Evolutionary conservation across 495 filamentous ascomycete species (phyloP), one percentile per base, ranked within the genome.

Genomic region (Aspergillus biplanus): DNA sequence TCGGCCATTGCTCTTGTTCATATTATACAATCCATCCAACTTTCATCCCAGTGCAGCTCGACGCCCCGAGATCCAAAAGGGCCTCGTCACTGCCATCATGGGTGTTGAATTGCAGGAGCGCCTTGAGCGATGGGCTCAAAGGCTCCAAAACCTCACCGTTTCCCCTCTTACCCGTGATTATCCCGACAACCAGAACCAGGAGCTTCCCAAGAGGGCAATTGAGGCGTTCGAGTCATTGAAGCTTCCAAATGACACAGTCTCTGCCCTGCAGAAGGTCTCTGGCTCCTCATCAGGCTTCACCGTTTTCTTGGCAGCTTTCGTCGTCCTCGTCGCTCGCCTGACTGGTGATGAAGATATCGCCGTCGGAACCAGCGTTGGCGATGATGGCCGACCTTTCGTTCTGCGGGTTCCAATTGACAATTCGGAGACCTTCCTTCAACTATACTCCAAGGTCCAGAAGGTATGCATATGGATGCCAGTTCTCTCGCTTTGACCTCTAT

Each of bases 321-420:
- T 79, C 1, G 69, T 82, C 57, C 68, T 84, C 39, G 80, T 79
- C n/a, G 76, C 74, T 57, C 76, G 82, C 48, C 67, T 84, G 67
- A 82, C 81, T n/a, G 82, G 81, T 35, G 82, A 83, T 62, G 82
- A 84, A 61, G 81, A 84, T 56, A 82, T 84, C 42, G 74, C 79
- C 11, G 69, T 84, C 46, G 81, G 78, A 13, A 83, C 81, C 7
- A 82, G 73, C 54, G 70, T 72, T 9, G 75, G 69, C 34, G 75
- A 77, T 31, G 76, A 78, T 61, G 78, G 80, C 39, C 82, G 79
- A 56, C 80, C 80, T 34, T 83, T 84, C 62, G 77, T 83, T 59
- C 67, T 83, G 13, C 71, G 82, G 35, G 69, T 82, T 9, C 73
- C 76, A 50, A 74, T 83, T 67, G 67, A 75, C 44, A 49, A 69